Conservation (phyloP, 139 green algal species). For the Chlamydomonas sphaeroides region DNA sequence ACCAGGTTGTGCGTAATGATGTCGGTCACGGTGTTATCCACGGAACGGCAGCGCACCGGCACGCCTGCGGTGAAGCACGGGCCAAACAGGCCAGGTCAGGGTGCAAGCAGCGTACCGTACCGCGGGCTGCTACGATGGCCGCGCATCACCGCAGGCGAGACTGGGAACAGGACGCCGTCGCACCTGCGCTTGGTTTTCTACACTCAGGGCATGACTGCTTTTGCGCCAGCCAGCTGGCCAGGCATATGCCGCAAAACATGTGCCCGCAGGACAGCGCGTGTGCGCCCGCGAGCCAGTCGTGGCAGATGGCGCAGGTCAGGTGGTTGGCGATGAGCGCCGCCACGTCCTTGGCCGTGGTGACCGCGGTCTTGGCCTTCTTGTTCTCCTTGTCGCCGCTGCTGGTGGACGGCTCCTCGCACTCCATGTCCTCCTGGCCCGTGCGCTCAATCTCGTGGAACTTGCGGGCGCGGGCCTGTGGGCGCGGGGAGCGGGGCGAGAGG, state of each 20-base stretch:
- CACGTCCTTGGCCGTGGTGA: slow-evolving; percentile 22
- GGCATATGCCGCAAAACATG: slow-evolving; percentile 43
- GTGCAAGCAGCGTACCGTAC: too few species aligned
- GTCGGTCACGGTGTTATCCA: slow-evolving; percentile 57
- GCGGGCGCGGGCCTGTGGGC: slow-evolving; percentile 1
- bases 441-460: slow-evolving; percentile 33
- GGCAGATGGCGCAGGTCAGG: slow-evolving; percentile 56
- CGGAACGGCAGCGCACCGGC: slow-evolving; percentile 53
- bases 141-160: too few species aligned
- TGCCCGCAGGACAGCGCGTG: slow-evolving; percentile 50
- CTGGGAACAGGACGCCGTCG: too few species aligned
- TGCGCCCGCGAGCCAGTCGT: slow-evolving; percentile 50
- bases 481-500: too few species aligned
- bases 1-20: slow-evolving; percentile 41
- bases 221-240: slow-evolving; percentile 40
- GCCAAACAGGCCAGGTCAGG: too few species aligned
- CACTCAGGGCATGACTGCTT: slow-evolving; percentile 58
- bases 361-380: slow-evolving; percentile 25
- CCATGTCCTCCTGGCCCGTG: slow-evolving; percentile 28
- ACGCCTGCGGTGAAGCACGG: slow-evolving; percentile 29
- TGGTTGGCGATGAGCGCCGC: slow-evolving; percentile 39
- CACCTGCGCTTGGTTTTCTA: slow-evolving; percentile 44
- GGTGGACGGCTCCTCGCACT: slow-evolving; percentile 27
- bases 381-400: slow-evolving; percentile 22
- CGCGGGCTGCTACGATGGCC: too few species aligned